Percentiles rank a stretch among this genome's conserved stretches.
phyloP scores from a whole-genome alignment of 148 eudicot genomes.

The Polygonum maritimum region DNA sequence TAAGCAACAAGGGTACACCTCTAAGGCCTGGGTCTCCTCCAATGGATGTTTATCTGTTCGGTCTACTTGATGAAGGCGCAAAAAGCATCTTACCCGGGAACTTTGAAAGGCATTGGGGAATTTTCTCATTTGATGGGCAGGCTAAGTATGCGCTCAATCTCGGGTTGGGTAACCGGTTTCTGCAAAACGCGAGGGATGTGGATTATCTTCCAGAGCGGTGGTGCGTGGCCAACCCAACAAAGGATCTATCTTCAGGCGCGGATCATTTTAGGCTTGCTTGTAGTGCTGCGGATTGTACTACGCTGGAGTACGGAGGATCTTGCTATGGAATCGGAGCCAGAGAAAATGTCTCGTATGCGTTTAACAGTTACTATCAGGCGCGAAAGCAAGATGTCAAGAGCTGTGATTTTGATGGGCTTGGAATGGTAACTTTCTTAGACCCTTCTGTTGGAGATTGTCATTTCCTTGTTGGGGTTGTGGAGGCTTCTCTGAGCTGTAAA shows the following conservation, averaged over 20 bases:
- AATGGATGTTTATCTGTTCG: slow-evolving; percentile 60
- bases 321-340: slow-evolving; percentile 65
- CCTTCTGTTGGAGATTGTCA: slow-evolving; percentile 72
- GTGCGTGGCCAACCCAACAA: slow-evolving; percentile 66
- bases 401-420: slow-evolving; percentile 83
- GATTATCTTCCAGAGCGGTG: slow-evolving; percentile 67
- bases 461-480: slow-evolving; percentile 64
- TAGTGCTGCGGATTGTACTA: slow-evolving; percentile 64
- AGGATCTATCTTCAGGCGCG: slow-evolving; percentile 41
- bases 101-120: slow-evolving; percentile 88
- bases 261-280: slow-evolving; percentile 64
- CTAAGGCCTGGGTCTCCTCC: slow-evolving; percentile 70
- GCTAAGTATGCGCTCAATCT: slow-evolving; percentile 69
- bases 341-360: slow-evolving; percentile 77
- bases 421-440: slow-evolving; percentile 66
- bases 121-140: slow-evolving; percentile 79
- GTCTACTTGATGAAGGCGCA: slow-evolving; percentile 71
- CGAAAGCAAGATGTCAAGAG: slow-evolving; percentile 56
- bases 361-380: slow-evolving; percentile 75
- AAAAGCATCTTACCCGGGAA: slow-evolving; percentile 70
- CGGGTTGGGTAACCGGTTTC: slow-evolving; percentile 39
- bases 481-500: slow-evolving; percentile 23
- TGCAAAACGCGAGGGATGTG: slow-evolving; percentile 64
- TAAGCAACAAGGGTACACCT: slow-evolving; percentile 65
- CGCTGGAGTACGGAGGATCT: slow-evolving; percentile 65